Evolutionary conservation across 2,329 filamentous ascomycete species (phyloP).

Genomic region (Chaetomiaceae sp.): DNA sequence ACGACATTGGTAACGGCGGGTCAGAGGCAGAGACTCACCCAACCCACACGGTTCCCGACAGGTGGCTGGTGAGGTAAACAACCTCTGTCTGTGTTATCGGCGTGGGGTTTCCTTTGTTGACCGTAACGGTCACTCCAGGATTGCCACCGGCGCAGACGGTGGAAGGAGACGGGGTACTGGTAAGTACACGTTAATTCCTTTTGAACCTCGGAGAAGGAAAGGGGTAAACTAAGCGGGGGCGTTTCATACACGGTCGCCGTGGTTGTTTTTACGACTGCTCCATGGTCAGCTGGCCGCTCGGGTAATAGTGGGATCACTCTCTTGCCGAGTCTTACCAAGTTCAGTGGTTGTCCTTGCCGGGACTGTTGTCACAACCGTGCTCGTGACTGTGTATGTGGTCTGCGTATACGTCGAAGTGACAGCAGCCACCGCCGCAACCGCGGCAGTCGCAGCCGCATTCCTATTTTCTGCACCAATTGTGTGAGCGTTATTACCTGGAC

Average conservation of each 20-base stretch:
- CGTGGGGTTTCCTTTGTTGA: slow-evolving; percentile 26
- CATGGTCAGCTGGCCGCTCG: neutral
- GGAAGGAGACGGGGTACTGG: slow-evolving; percentile 32
- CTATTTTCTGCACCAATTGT: slow-evolving; percentile 19
- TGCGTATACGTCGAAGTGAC: slow-evolving; percentile 36
- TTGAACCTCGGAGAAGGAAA: neutral
- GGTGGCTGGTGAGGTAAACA: slow-evolving; percentile 33
- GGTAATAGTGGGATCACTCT: neutral
- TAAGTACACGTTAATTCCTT: neutral
- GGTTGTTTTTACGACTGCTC: slow-evolving; percentile 28
- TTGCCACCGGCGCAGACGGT: slow-evolving; percentile 31
- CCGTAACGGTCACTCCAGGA: slow-evolving; percentile 30
- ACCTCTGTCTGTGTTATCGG: slow-evolving; percentile 34
- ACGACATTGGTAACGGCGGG: neutral
- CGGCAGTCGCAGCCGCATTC: slow-evolving; percentile 17
- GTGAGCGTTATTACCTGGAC: neutral
- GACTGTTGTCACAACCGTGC: slow-evolving; percentile 32
- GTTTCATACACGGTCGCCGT: slow-evolving; percentile 31
- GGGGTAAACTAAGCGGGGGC: neutral
- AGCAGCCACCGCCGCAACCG: slow-evolving; percentile 28
- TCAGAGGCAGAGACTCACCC: slow-evolving; percentile 28
- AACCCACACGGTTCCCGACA: slow-evolving; percentile 33
- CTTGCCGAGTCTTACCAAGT: slow-evolving; percentile 25
- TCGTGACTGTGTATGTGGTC: slow-evolving; percentile 34
- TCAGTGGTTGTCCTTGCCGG: slow-evolving; percentile 33